Evolutionary conservation across 192 early-diverging fungal species (phyloP).

Genomic region (Backusella tuberculispora): DNA sequence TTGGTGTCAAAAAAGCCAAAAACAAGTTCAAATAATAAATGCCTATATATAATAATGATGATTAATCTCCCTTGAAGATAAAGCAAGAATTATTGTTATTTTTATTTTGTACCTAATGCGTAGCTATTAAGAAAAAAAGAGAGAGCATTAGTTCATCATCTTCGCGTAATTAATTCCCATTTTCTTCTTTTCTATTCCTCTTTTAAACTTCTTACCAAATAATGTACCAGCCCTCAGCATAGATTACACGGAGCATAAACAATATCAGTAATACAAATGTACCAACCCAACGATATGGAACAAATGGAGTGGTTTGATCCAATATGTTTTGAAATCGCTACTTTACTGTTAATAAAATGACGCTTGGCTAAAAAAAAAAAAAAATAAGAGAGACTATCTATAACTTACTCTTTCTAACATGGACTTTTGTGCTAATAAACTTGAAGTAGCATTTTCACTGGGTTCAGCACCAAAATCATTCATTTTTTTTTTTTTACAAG

Average conservation of each 20-base stretch:
- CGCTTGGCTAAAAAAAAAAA: not conserved
- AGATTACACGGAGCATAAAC: slow-evolving; percentile 79
- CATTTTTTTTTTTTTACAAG: slow-evolving; percentile 7
- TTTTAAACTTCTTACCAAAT: slow-evolving; percentile 72
- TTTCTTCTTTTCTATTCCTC: not conserved
- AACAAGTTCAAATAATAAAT: slow-evolving; percentile 97
- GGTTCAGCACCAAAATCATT: slow-evolving; percentile 21
- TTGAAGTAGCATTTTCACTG: slow-evolving; percentile 23
- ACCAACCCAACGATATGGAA: slow-evolving; percentile 73
- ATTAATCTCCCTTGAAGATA: not conserved
- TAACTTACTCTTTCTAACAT: slow-evolving; percentile 39
- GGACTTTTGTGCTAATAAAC: slow-evolving; percentile 35
- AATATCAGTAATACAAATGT: slow-evolving; percentile 63
- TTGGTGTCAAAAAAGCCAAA: slow-evolving; percentile 94
- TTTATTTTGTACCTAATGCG: not conserved
- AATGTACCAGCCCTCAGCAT: slow-evolving; percentile 94
- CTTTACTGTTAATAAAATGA: not conserved
- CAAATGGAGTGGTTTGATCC: slow-evolving; percentile 82
- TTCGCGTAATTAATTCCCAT: not conserved
- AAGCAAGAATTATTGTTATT: not conserved
- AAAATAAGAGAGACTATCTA: not conserved
- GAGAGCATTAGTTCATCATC: not conserved
- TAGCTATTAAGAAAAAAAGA: slow-evolving; percentile 31
- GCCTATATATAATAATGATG: slow-evolving; percentile 49
- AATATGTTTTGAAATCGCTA: slow-evolving; percentile 80